These are phyloP conservation scores for Sordariomycetes sp. DNA, from an alignment of 2,329 filamentous ascomycete genomes.

Conservation along the genomic window DNA sequence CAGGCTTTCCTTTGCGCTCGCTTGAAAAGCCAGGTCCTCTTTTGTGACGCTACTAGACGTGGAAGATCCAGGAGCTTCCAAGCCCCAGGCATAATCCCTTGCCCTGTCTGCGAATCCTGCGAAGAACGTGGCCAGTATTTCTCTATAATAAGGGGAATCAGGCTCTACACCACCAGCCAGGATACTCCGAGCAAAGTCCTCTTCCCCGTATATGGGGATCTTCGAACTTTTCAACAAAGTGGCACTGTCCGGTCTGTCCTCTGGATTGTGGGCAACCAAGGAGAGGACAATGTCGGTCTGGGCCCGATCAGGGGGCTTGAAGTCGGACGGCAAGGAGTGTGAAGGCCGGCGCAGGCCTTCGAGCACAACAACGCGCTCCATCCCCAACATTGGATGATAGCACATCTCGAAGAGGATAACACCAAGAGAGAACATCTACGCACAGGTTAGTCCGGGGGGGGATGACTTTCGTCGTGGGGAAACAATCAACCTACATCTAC, in stretches of 20 bases:
- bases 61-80: slow-evolving; percentile 31
- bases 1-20: slow-evolving; percentile 64
- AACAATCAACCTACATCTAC: slow-evolving; percentile 60
- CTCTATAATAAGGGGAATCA: slow-evolving; percentile 77
- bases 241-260: slow-evolving; percentile 68
- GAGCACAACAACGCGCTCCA: slow-evolving; percentile 55
- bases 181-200: slow-evolving; percentile 77
- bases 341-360: slow-evolving; percentile 56
- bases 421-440: slow-evolving; percentile 84
- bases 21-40: slow-evolving; percentile 58
- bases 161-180: slow-evolving; percentile 73
- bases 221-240: slow-evolving; percentile 80
- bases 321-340: slow-evolving; percentile 62
- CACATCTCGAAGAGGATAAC: slow-evolving; percentile 99
- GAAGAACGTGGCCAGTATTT: slow-evolving; percentile 81
- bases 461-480: background rate
- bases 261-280: slow-evolving; percentile 72
- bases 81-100: slow-evolving; percentile 73
- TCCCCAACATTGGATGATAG: slow-evolving; percentile 54
- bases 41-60: slow-evolving; percentile 32
- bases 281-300: slow-evolving; percentile 72
- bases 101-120: slow-evolving; percentile 64
- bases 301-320: slow-evolving; percentile 57
- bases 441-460: slow-evolving; percentile 9
- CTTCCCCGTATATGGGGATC: slow-evolving; percentile 83